Evolutionary conservation across 306 rosid genomes (phyloP).

Genomic region (Cicer cuneatum): DNA sequence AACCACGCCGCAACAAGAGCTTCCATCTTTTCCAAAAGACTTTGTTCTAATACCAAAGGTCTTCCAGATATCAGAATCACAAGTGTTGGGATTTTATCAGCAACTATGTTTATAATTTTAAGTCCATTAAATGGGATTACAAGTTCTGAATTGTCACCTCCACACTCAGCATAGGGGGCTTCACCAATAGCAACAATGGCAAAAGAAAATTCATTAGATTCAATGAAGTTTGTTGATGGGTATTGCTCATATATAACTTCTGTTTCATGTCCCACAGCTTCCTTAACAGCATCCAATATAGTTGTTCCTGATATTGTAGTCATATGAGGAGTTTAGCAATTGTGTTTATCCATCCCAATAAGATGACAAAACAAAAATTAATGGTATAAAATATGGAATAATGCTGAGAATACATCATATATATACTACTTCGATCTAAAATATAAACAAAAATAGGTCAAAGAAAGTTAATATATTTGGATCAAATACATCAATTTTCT

Average conservation of each 20-base stretch:
- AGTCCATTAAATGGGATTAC: slow-evolving; percentile 63
- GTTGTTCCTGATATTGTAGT: slow-evolving; percentile 64
- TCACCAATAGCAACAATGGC: slow-evolving; percentile 81
- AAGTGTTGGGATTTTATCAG: slow-evolving; percentile 73
- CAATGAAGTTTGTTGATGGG: slow-evolving; percentile 59
- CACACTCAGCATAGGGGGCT: slow-evolving; percentile 66
- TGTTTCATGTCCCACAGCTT: slow-evolving; percentile 59
- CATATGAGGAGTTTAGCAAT: no score
- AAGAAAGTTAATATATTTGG: no score
- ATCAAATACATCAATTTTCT: no score
- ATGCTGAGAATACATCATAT: no score
- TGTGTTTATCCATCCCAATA: neutral
- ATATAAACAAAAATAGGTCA: no score
- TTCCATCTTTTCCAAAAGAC: slow-evolving; percentile 61
- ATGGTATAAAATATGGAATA: no score
- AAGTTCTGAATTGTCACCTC: slow-evolving; percentile 70
- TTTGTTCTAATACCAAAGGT: slow-evolving; percentile 68
- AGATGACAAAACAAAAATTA: neutral
- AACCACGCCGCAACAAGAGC: slow-evolving; percentile 86
- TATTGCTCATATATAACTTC: slow-evolving; percentile 59
- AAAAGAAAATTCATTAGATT: slow-evolving; percentile 57
- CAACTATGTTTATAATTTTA: slow-evolving; percentile 55
- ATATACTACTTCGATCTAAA: no score
- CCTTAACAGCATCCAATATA: slow-evolving; percentile 74
- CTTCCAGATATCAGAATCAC: slow-evolving; percentile 83